Percentiles rank a stretch among this genome's conserved stretches.
These are phyloP conservation scores for Ustanciosporium gigantosporum DNA, from an alignment of 1,284 basidiomycete genomes.

Conservation along the genomic window DNA sequence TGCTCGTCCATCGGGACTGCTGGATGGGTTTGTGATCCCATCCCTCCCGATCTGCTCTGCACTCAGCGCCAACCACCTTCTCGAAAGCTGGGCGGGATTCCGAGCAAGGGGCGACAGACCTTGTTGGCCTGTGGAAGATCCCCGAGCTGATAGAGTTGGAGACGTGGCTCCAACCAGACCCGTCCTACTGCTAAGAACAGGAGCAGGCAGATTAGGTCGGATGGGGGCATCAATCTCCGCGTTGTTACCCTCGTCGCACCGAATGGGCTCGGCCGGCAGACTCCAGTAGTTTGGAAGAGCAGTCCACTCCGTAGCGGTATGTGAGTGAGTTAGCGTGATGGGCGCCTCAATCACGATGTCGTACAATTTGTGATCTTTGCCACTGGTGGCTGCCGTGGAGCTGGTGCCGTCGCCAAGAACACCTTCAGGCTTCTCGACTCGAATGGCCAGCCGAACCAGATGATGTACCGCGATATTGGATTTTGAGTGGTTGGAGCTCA, in stretches of 20 bases:
- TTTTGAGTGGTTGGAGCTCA: slow-evolving; percentile 79
- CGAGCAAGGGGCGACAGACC: neutral
- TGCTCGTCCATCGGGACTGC: neutral
- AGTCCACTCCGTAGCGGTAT: slow-evolving; percentile 55
- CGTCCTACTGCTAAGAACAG: slow-evolving; percentile 13
- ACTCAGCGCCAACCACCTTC: slow-evolving; percentile 40
- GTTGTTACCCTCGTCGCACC: slow-evolving; percentile 1
- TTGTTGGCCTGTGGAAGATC: neutral
- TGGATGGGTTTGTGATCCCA: neutral
- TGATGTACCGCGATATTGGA: slow-evolving; percentile 81
- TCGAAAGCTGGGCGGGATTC: slow-evolving; percentile 31
- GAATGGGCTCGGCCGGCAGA: slow-evolving; percentile 21
- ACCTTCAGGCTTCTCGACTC: slow-evolving; percentile 69
- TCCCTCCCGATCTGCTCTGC: slow-evolving; percentile 17
- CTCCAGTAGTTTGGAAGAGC: slow-evolving; percentile 53
- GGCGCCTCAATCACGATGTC: slow-evolving; percentile 89
- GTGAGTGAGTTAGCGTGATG: slow-evolving; percentile 64
- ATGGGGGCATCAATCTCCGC: slow-evolving; percentile 3
- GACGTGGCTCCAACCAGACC: neutral
- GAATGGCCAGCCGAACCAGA: slow-evolving; percentile 77
- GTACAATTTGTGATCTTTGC: slow-evolving; percentile 63
- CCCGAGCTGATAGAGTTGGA: neutral
- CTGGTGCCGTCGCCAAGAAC: slow-evolving; percentile 7
- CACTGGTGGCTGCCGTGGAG: neutral
- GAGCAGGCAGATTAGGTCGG: slow-evolving; percentile 20